These are phyloP conservation scores for Aspergillus spinulosporus DNA, from an alignment of 2,329 filamentous ascomycete genomes.

Conservation along the genomic window DNA sequence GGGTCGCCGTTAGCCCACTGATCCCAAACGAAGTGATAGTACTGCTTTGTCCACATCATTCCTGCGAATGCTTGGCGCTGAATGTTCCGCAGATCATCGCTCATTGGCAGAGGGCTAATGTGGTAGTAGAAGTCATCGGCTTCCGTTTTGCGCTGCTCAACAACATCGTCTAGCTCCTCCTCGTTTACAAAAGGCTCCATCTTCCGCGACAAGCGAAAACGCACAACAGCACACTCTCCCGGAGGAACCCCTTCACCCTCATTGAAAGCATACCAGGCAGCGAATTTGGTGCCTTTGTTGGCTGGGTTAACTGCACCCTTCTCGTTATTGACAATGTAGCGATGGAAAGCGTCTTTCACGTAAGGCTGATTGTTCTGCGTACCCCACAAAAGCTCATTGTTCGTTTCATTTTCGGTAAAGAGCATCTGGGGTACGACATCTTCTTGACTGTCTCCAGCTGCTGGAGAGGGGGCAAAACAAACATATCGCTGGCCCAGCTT, in stretches of 20 bases:
- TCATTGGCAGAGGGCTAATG: slow-evolving; percentile 89
- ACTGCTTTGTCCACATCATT: slow-evolving; percentile 99
- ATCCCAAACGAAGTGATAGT: slow-evolving; percentile 96
- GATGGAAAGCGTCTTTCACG: slow-evolving; percentile 94
- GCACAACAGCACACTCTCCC: slow-evolving; percentile 91
- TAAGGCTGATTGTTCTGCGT: slow-evolving; percentile 78
- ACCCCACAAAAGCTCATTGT: slow-evolving; percentile 73
- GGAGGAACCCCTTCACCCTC: slow-evolving; percentile 83
- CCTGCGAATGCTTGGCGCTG: slow-evolving; percentile 92
- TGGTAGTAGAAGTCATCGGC: slow-evolving; percentile 95
- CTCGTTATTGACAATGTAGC: slow-evolving; percentile 78
- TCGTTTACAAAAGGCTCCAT: slow-evolving; percentile 81
- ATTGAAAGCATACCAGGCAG: slow-evolving; percentile 89
- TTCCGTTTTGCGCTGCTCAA: slow-evolving; percentile 82
- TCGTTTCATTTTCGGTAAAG: slow-evolving; percentile 96
- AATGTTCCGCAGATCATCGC: slow-evolving; percentile 89
- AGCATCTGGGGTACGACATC: slow-evolving; percentile 83
- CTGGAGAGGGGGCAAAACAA: slow-evolving; percentile 84
- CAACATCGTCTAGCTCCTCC: slow-evolving; percentile 85
- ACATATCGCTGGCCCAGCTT: slow-evolving; percentile 81
- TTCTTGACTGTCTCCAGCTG: slow-evolving; percentile 72
- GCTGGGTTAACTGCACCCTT: slow-evolving; percentile 79
- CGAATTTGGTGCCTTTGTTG: slow-evolving; percentile 79
- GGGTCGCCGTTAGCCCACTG: slow-evolving; percentile 97
- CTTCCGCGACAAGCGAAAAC: slow-evolving; percentile 80